phyloP scores from a whole-genome alignment of 2,329 filamentous ascomycete species.

The Elsinoe arachidis region DNA sequence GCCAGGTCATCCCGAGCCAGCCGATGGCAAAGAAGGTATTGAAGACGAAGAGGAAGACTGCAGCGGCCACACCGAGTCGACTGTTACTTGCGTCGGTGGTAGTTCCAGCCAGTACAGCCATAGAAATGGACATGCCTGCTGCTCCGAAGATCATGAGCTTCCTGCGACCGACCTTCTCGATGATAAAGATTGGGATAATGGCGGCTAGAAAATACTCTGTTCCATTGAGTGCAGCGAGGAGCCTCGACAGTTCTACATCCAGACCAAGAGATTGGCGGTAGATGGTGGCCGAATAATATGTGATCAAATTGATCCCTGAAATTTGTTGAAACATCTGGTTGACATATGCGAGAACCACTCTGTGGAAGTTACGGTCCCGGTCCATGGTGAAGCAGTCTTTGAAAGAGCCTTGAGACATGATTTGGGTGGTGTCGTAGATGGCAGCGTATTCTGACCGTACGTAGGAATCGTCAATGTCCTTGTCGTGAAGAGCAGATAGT shows the following conservation, averaged over 20 bases:
- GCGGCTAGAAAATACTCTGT: slow-evolving; percentile 46
- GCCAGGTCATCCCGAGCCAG: slow-evolving; percentile 40
- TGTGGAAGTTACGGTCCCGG: slow-evolving; percentile 28
- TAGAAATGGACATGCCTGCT: slow-evolving; percentile 34
- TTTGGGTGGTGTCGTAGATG: slow-evolving; percentile 46
- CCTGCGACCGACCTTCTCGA: slow-evolving; percentile 47
- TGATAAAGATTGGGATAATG: slow-evolving; percentile 41
- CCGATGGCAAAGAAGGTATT: slow-evolving; percentile 47
- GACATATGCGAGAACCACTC: slow-evolving; percentile 26
- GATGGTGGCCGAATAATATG: slow-evolving; percentile 40
- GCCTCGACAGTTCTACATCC: slow-evolving; percentile 37
- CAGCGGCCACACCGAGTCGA: slow-evolving; percentile 17
- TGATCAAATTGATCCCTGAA: slow-evolving; percentile 19
- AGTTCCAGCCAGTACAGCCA: slow-evolving; percentile 25
- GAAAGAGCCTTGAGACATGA: slow-evolving; percentile 30
- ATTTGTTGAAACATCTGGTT: slow-evolving; percentile 32
- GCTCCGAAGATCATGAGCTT: slow-evolving; percentile 65
- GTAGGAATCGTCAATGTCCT: slow-evolving; percentile 36
- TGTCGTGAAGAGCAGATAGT: slow-evolving; percentile 40
- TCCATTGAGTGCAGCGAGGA: slow-evolving; percentile 46
- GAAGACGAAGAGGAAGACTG: slow-evolving; percentile 39
- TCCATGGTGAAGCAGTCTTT: slow-evolving; percentile 24
- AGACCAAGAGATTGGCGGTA: slow-evolving; percentile 46
- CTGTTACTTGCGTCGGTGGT: background rate
- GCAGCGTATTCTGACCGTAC: slow-evolving; percentile 41